Conservation (phyloP, 768 basidiomycete genomes). For the Leccinum disarticulatum region DNA sequence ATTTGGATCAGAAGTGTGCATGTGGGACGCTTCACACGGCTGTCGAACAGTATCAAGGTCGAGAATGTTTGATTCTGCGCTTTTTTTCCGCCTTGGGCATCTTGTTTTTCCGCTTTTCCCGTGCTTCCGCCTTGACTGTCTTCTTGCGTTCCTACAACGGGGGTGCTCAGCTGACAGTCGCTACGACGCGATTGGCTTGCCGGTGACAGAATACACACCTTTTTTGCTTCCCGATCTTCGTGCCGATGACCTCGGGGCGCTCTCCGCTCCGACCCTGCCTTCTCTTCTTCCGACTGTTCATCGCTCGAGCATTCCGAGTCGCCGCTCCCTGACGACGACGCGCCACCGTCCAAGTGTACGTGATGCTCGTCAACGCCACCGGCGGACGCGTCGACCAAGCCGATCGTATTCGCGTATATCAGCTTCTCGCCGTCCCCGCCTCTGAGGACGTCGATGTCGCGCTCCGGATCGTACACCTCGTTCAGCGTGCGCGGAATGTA, state of each 20-base stretch:
- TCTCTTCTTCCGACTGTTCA: constrained; percentile 37
- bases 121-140: constrained; percentile 79
- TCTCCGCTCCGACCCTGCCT: constrained; percentile 45
- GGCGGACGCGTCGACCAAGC: constrained; percentile 53
- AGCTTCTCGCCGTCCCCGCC: constrained; percentile 69
- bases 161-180: not conserved
- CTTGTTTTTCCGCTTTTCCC: constrained; percentile 87
- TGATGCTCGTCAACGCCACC: constrained; percentile 5
- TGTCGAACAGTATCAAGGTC: constrained; percentile 19
- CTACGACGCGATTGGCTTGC: constrained; percentile 7
- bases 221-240: constrained; percentile 90
- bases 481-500: constrained; percentile 93
- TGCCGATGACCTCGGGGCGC: constrained; percentile 84
- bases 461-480: constrained; percentile 93
- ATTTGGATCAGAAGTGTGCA: constrained; percentile 1
- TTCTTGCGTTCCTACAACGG: constrained; percentile 84
- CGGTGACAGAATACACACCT: constrained; percentile 44
- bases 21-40: constrained; percentile 15
- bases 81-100: constrained; percentile 97
- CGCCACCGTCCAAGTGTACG: constrained; percentile 21
- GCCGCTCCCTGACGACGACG: constrained; percentile 24
- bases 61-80: constrained; percentile 63
- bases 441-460: constrained; percentile 77
- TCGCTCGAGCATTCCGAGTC: constrained; percentile 30
- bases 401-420: constrained; percentile 88